These are phyloP conservation scores for Colletotrichum trifolii DNA, from an alignment of 2,329 filamentous ascomycete species.

Conservation along the genomic window DNA sequence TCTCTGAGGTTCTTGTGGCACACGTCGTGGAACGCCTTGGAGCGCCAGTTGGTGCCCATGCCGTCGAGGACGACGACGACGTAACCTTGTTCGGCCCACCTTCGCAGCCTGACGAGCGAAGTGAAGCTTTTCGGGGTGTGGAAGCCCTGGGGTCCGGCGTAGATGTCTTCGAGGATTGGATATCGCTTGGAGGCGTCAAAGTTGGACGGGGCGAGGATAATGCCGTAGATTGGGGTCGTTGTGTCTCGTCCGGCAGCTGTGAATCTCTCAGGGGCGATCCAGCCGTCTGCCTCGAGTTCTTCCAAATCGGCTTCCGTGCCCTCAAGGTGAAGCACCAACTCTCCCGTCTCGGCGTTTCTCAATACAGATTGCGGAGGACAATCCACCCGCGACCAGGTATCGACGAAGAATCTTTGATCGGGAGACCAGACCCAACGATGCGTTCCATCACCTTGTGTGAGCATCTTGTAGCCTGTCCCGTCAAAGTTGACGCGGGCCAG, in stretches of 20 bases:
- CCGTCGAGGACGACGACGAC: constrained; percentile 45
- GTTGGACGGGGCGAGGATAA: constrained; percentile 31
- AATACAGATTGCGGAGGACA: neutral
- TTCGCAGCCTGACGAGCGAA: constrained; percentile 31
- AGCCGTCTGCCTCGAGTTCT: neutral
- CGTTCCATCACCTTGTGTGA: constrained; percentile 43
- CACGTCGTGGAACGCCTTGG: constrained; percentile 44
- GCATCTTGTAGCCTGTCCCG: constrained; percentile 40
- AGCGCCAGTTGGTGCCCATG: constrained; percentile 47
- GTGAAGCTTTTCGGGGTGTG: constrained; percentile 42
- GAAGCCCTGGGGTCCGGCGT: constrained; percentile 42
- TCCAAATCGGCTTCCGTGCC: neutral
- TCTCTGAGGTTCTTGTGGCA: constrained; percentile 45
- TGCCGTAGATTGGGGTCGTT: neutral
- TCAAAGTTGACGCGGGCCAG: constrained; percentile 41
- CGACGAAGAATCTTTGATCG: constrained; percentile 1
- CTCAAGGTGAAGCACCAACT: neutral
- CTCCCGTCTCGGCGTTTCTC: constrained; percentile 3
- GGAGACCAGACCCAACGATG: constrained; percentile 42
- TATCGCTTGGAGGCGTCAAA: constrained; percentile 42
- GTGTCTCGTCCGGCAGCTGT: neutral
- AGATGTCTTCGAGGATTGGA: constrained; percentile 44
- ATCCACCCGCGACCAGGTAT: constrained; percentile 14
- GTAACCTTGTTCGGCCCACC: constrained; percentile 44
- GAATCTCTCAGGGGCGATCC: constrained; percentile 4